Evolutionary conservation across 1,284 basidiomycete genomes (phyloP), one percentile per base, ranked within the genome.

Genomic region (Cutaneotrichosporon cavernicola): DNA sequence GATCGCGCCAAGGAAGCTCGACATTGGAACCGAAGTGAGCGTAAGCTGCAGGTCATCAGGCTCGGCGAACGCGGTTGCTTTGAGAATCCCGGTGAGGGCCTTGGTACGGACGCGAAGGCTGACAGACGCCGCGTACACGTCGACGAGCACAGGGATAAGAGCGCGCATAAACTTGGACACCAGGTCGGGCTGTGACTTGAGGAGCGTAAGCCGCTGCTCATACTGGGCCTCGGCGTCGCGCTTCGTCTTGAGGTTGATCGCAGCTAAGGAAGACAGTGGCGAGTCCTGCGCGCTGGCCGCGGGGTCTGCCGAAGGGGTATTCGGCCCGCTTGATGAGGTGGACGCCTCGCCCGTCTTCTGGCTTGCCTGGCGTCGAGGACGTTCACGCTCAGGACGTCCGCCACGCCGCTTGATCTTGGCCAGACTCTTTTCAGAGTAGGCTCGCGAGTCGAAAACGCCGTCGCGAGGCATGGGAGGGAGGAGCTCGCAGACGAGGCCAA

Each of bases 61-160:
- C 63, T 92, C 88, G 51, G 92, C 83, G 77, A 94, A 97, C 67
- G 90, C 89, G 58, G 93, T 86, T 2, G 94, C 92, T 77, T 97
- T 96, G 68, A 95, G 80, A 58, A 97, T 73, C 0, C 90, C 91
- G 0, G 88, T 90, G 65, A 97, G 83, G 0, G 91, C 90, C 82
- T 95, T 95, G 58, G 90, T 87, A 65, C 94, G 85, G 4, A 97
- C 88, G 7, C 90, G 87, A 0, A 88, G 87, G 61, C 89, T 88
- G 38, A 97, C 92, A 72, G 92, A 96, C 11, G 95, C 94, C 22
- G 92, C 90, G 79, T 96, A 97, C 9, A 97, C 94, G 72, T 97
- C 94, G 63, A 97, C 89, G 58, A 97, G 84, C 56, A 95, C 92
- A 0, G 95, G 95, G 1, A 96, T 87, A 72, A 93, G 87, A 21